Percentiles rank a stretch among this genome's conserved stretches.
Evolutionary conservation across 108 stramenopile species (phyloP).

Genomic region (Fragilariopsis cylindrus): DNA sequence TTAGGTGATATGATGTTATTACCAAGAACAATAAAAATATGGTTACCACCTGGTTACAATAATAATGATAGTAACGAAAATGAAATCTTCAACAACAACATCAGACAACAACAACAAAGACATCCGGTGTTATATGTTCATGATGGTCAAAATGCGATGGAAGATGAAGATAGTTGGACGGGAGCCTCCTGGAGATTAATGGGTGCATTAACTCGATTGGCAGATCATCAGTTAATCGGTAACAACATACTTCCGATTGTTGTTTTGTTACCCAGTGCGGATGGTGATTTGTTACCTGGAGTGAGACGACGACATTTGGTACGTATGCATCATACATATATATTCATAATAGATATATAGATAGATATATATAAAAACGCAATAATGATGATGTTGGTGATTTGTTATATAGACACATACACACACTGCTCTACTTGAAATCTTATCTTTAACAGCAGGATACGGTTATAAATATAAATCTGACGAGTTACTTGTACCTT

Average conservation of each 20-base stretch:
- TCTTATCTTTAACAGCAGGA: neutral
- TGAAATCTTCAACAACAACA: neutral
- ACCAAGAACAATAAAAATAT: conserved; percentile 58
- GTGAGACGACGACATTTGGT: conserved; percentile 32
- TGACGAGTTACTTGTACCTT: neutral
- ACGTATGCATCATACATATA: no score
- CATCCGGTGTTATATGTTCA: conserved; percentile 66
- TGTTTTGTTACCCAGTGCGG: conserved; percentile 36
- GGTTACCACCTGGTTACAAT: conserved; percentile 65
- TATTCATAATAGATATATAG: no score
- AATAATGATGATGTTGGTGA: no score
- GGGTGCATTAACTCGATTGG: conserved; percentile 68
- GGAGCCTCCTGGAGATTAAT: conserved; percentile 65
- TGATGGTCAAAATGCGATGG: conserved; percentile 70
- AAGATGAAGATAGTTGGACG: conserved; percentile 62
- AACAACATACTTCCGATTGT: conserved; percentile 32
- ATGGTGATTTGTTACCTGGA: conserved; percentile 40
- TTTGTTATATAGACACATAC: neutral
- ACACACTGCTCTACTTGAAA: neutral
- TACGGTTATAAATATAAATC: neutral
- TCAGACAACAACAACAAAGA: neutral
- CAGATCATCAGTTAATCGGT: conserved; percentile 24
- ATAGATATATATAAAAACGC: no score
- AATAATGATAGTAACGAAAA: neutral
- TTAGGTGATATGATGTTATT: conserved; percentile 39